Evolutionary conservation across 208 protist genomes (phyloP), one percentile per base, ranked within the genome.

Genomic region (Leishmania tarentolae): DNA sequence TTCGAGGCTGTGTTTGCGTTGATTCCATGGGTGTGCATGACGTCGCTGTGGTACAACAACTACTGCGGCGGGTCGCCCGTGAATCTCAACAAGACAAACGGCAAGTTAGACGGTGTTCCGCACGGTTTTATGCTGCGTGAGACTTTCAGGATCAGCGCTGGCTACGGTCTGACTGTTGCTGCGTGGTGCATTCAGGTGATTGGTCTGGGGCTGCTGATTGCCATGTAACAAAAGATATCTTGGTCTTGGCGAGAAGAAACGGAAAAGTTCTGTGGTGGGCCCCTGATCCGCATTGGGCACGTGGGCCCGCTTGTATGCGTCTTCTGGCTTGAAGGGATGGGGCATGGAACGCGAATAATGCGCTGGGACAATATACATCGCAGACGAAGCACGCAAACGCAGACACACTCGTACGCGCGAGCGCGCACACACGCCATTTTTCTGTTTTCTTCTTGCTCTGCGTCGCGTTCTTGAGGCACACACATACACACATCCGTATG

Each of bases 21-120:
- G 69, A 86, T 91, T 53, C 88, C 90, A 50, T 92, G 88, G 90
- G 83, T 82, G 47, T 82, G 83, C 83, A 93, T 91, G 87, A 91
- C 87, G 2, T 83, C 73, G n/a, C 73, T 93, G 72, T 84, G 84
- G 82, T 65, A 84, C 76, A 35, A 79, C 37, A 80, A 76, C 77
- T 87, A 82, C 74, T 92, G 86, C 86, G 78, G 84, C 61, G 56
- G 21, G 50, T 70, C 31, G 11, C 57, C 57, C 40, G 69, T 70
- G 42, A 69, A 11, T 65, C 19, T 78, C 52, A 68, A 86, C 75
- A 19, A 1, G 53, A 69, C 46, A 17, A 74, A 52, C 7, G 83
- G 77, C 79, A 80, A 86, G 70, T 70, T 63, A 73, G 57, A 82
- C 78, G 70, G 72, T 19, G 82, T 90, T 70, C 84, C 83, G 61